A percentile compares a stretch with the other conserved stretches of the same genome.
Conservation (phyloP, 2,329 filamentous ascomycete genomes). For the Hypoxylon sp. region DNA sequence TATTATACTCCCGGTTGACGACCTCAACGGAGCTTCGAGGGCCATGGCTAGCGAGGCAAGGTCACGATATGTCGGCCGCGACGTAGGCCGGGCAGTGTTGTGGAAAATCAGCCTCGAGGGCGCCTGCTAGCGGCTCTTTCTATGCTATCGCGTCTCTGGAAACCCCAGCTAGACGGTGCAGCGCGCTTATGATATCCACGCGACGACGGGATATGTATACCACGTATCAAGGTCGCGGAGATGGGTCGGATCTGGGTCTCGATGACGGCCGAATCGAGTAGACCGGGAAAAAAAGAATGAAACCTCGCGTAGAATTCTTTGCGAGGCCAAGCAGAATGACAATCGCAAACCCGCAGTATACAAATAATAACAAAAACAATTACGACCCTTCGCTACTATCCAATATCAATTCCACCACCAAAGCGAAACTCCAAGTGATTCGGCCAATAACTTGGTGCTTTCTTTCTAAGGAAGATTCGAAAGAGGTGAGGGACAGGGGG, state of each 20-base stretch:
- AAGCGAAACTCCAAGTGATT: slow-evolving; percentile 13
- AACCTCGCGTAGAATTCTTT: slow-evolving; percentile 27
- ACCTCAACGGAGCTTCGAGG: slow-evolving; percentile 68
- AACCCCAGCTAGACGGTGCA: slow-evolving; percentile 22
- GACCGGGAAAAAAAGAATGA: slow-evolving; percentile 24
- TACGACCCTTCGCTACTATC: too few species aligned
- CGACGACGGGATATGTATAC: slow-evolving; percentile 28
- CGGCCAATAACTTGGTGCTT: slow-evolving; percentile 15
- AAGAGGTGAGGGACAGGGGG: slow-evolving; percentile 8
- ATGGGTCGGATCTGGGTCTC: slow-evolving; percentile 30
- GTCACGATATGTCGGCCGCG: slow-evolving; percentile 26
- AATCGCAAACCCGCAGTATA: too few species aligned
- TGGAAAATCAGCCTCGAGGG: slow-evolving; percentile 24
- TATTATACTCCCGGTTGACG: slow-evolving; percentile 67
- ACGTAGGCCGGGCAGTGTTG: slow-evolving; percentile 29
- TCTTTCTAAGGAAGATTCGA: slow-evolving; percentile 15
- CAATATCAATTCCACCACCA: slow-evolving; percentile 15
- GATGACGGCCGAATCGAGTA: slow-evolving; percentile 26
- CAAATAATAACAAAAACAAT: too few species aligned
- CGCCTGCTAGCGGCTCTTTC: slow-evolving; percentile 30
- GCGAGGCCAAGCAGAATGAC: slow-evolving; percentile 31
- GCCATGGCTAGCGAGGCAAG: slow-evolving; percentile 56
- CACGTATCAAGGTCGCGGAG: slow-evolving; percentile 21
- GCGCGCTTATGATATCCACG: slow-evolving; percentile 38
- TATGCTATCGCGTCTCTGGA: slow-evolving; percentile 35